A percentile compares a stretch with the other conserved stretches of the same genome.
Conservation (phyloP, 768 basidiomycete species). For the Lactarius evosmus region DNA sequence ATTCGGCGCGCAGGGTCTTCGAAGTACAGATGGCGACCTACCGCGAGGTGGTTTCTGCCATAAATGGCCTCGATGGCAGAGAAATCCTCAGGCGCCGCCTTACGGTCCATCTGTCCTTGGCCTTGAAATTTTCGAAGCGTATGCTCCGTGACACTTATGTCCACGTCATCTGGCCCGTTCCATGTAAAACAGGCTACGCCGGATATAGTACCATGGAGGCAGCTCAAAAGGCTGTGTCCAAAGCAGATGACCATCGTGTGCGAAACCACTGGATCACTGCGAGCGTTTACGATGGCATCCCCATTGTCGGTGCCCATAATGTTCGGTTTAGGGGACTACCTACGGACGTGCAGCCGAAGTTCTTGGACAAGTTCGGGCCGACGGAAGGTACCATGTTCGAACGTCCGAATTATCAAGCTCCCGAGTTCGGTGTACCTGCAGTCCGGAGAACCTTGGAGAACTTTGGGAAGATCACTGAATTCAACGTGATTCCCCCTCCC, state of each 20-base stretch:
- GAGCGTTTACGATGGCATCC: slow-evolving; percentile 51
- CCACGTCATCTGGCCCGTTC: slow-evolving; percentile 57
- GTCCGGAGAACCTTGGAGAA: slow-evolving; percentile 40
- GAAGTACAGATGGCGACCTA: slow-evolving; percentile 49
- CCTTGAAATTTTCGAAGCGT: slow-evolving; percentile 38
- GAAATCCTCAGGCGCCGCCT: slow-evolving; percentile 41
- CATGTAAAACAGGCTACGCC: slow-evolving; percentile 54
- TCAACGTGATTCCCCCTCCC: slow-evolving; percentile 51
- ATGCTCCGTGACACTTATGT: slow-evolving; percentile 53
- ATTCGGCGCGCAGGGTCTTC: slow-evolving; percentile 31
- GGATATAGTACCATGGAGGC: slow-evolving; percentile 53
- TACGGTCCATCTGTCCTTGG: slow-evolving; percentile 45
- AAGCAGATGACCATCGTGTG: slow-evolving; percentile 39
- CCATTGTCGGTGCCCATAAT: slow-evolving; percentile 55
- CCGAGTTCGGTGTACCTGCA: slow-evolving; percentile 37
- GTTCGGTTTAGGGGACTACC: slow-evolving; percentile 60
- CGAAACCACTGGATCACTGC: slow-evolving; percentile 46
- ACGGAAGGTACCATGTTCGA: slow-evolving; percentile 52
- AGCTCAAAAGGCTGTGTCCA: slow-evolving; percentile 51
- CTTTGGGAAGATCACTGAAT: slow-evolving; percentile 39
- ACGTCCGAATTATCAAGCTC: slow-evolving; percentile 44
- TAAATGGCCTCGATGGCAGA: slow-evolving; percentile 47
- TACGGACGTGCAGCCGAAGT: slow-evolving; percentile 39
- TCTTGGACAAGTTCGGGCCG: slow-evolving; percentile 45
- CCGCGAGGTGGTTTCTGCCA: slow-evolving; percentile 52